Evolutionary conservation across 2,329 filamentous ascomycete species (phyloP), one percentile per base, ranked within the genome.

Genomic region (Calycina marina): DNA sequence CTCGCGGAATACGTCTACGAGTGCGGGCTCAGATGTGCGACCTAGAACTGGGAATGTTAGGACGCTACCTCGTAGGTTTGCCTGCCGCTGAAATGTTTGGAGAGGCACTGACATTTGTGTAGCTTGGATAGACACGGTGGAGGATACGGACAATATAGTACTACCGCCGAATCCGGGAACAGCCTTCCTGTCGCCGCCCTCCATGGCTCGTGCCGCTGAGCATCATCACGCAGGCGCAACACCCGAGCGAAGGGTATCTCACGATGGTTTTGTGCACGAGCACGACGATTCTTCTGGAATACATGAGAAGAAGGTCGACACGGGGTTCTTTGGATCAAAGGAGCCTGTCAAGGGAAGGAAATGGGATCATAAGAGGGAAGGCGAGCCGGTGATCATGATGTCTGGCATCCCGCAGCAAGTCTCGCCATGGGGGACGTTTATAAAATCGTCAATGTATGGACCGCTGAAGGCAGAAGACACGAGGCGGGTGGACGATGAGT

Each of bases 61-160:
- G 18, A 46, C 46, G 14, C 40, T 51, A 25, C 50, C 50, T 12
- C 39, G 50, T 53, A 45, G 49, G 37, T 8, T 6, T 14, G 27
- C 18, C 4, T 26, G 18, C 8, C n/a, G n/a, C n/a, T n/a, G n/a
- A n/a, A n/a, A n/a, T n/a, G n/a, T n/a, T n/a, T n/a, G n/a, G n/a
- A n/a, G n/a, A n/a, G n/a, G n/a, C n/a, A n/a, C n/a, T n/a, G n/a
- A n/a, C n/a, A n/a, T n/a, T n/a, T 14, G 14, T 28, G 28, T 31
- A 54, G 51, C 51, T 22, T 54, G 51, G 51, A 47, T 54, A 36
- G 45, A 43, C 17, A 51, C 48, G 4, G 46, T 41, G 17, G 51
- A 53, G 26, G 44, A 47, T 9, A 43, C 42, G 8, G 42, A 51
- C 16, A 42, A 48, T 10, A 28, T 31, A 6, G 20, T 38, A 3